Evolutionary conservation across 495 filamentous ascomycete genomes (phyloP), one percentile per base, ranked within the genome.

Genomic region (Apiosordaria backusii): DNA sequence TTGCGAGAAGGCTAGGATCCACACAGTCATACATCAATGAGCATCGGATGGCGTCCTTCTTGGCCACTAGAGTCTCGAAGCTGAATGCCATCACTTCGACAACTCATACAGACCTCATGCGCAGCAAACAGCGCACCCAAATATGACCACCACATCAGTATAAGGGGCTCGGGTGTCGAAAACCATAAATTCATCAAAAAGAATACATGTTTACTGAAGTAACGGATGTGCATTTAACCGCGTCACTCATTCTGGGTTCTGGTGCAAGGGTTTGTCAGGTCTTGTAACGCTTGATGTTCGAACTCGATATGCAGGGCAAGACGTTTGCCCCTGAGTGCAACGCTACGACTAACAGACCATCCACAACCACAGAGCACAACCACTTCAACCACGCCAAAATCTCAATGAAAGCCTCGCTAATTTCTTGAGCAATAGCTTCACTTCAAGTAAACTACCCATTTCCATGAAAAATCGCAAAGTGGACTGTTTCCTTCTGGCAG

Each of bases 211-310:
- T 18, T 55, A 21, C 9, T 59, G 3, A 59, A 27, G 23, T 23
- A 59, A 5, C 24, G 16, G 61, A 59, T 4, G 27, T 27, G 62
- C 62, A 64, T 65, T 65, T 60, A 68, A 60, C 67, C 62, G 62
- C 66, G 26, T 21, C 45, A 3, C n/a, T 23, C 4, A 45, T 10
- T 60, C n/a, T 24, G 45, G 45, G 57, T 13, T 53, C 1, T 57
- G 35, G 21, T 55, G 57, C 62, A 64, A 63, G 62, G 67, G 57
- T 53, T 27, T 45, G 25, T 21, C 23, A 25, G 55, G 52, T n/a
- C 27, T 45, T 60, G 67, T 68, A 26, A 68, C 67, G 54, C 35
- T 7, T 24, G 21, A 18, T 65, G 67, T 68, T 54, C 65, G 67
- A 68, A 29, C 53, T 59, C 19, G 25, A 53, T 13, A 16, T 50